Percentiles rank a stretch among this genome's conserved stretches.
Conservation (phyloP, 306 rosid genomes). For the Luffa aegyptiaca region DNA sequence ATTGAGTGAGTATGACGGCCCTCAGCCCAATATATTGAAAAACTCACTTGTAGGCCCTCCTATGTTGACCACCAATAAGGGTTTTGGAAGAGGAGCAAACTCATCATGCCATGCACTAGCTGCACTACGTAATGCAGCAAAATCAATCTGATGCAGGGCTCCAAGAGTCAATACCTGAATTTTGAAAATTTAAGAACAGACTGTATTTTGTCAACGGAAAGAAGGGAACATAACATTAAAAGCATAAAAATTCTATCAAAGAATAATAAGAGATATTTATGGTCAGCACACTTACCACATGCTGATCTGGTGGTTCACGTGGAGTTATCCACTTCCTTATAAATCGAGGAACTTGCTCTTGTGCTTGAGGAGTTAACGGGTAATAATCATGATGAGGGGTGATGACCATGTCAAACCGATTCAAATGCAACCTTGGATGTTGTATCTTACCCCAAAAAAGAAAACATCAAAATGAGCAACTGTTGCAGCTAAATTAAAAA, state of each 20-base stretch:
- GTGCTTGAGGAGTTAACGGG: constrained; percentile 68
- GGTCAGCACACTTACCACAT: constrained; percentile 55
- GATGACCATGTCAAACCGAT: constrained; percentile 85
- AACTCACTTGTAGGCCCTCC: constrained; percentile 78
- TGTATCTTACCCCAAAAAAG: constrained; percentile 24
- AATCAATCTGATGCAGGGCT: constrained; percentile 85
- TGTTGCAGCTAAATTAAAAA: not conserved
- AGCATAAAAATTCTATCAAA: constrained; percentile 5
- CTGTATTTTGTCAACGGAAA: not conserved
- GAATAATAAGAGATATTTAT: not conserved
- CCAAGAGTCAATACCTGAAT: constrained; percentile 76
- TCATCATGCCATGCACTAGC: constrained; percentile 79
- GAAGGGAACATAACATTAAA: constrained; percentile 8
- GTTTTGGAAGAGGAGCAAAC: constrained; percentile 68
- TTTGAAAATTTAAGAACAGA: constrained; percentile 8
- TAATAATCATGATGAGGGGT: constrained; percentile 87
- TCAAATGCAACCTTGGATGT: constrained; percentile 74
- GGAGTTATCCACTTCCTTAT: constrained; percentile 85
- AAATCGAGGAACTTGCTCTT: constrained; percentile 67
- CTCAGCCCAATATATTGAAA: not conserved
- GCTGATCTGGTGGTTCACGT: constrained; percentile 67
- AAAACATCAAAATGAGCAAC: constrained; percentile 1
- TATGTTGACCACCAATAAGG: constrained; percentile 70
- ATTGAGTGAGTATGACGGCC: not conserved
- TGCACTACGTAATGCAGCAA: constrained; percentile 64